Evolutionary conservation across 768 basidiomycete species (phyloP).

Genomic region (Lactifluus piperatus): DNA sequence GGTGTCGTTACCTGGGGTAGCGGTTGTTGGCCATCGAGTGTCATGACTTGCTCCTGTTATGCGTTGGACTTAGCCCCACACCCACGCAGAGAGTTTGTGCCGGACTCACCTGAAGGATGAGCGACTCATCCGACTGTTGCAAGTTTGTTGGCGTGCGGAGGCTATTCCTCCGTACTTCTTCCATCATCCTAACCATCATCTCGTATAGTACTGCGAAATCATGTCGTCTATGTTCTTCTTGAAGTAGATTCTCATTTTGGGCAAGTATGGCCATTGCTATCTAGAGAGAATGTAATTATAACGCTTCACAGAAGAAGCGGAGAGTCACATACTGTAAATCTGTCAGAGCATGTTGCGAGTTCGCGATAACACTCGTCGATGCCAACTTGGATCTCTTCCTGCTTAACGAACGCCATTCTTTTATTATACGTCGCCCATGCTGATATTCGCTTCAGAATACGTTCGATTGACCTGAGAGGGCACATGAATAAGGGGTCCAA

Average conservation of each 20-base stretch:
- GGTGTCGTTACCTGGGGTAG: background rate
- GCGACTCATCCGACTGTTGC: background rate
- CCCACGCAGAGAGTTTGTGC: background rate
- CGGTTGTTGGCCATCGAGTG: background rate
- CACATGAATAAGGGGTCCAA: background rate
- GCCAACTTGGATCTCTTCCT: slow-evolving; percentile 34
- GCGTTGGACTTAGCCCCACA: background rate
- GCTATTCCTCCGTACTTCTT: background rate
- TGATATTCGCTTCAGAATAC: background rate
- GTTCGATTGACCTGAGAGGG: slow-evolving; percentile 1
- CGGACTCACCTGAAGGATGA: background rate
- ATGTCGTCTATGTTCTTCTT: background rate
- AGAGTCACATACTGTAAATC: slow-evolving; percentile 29
- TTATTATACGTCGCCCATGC: background rate
- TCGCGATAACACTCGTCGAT: slow-evolving; percentile 32
- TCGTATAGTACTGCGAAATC: background rate
- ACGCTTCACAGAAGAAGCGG: background rate
- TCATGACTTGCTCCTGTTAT: background rate
- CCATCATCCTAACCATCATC: background rate
- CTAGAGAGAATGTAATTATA: background rate
- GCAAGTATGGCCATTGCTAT: background rate
- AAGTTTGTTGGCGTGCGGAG: background rate
- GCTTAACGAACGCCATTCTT: slow-evolving; percentile 25
- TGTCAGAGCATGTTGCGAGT: slow-evolving; percentile 31
- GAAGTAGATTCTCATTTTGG: background rate